Evolutionary conservation across 192 early-diverging fungal species (phyloP), one percentile per base, ranked within the genome.

Genomic region (Coemansia sp.): DNA sequence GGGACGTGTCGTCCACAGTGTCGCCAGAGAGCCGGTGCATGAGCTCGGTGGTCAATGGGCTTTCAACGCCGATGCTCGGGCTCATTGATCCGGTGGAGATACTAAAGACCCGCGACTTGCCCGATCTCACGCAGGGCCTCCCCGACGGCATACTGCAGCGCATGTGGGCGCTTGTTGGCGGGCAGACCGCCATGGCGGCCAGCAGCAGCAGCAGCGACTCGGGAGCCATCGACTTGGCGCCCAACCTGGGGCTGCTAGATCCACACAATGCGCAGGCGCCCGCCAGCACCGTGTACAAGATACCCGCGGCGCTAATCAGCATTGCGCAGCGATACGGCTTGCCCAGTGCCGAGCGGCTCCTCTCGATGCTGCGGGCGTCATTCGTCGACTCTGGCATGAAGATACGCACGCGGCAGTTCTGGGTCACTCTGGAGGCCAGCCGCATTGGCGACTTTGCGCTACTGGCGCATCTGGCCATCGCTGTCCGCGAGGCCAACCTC

Each of bases 391-490:
- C 64, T 14, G 67, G 56, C 16, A 45, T 63, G 58, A 60, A 66
- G 10, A 70, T 74, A 5, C 64, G 69, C 58, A 60, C 59, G 10
- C 68, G 71, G 13, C 71, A 71, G 66, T 74, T 79, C 69, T 74
- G 77, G 71, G 72, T 58, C 13, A 62, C 72, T 39, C 65, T 79
- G 50, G 64, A 67, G n/a, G 58, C 65, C 21, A 65, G 69, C 39
- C 53, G 20, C 0, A 48, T 59, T 18, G 60, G 68, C 61, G 77
- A 79, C 72, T 79, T 79, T 68, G 77, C 63, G 14, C 51, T 74
- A 35, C 65, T 79, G n/a, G 77, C 77, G 59, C 69, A 79, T 36
- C 38, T 70, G 51, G 61, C 65, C 9, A 53, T 79, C 9, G 68
- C 77, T 3, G 60, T 58, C 18, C 67, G 62, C 23, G 73, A 75